phyloP scores from a whole-genome alignment of 1,284 basidiomycete species.

The Sparassis latifolia region DNA sequence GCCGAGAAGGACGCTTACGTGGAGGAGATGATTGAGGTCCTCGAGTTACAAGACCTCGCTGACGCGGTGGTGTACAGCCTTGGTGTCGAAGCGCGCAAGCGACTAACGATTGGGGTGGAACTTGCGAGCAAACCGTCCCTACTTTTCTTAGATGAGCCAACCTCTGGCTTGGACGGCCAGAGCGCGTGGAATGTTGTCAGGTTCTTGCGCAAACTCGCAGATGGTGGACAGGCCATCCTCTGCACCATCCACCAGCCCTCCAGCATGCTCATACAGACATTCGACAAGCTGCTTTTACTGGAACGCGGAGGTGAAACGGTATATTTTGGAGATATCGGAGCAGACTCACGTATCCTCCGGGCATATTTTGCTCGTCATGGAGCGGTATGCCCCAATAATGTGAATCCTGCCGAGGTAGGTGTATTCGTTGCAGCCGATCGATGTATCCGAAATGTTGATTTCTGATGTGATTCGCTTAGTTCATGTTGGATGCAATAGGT shows the following conservation, averaged over 20 bases:
- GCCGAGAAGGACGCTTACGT: conserved; percentile 82
- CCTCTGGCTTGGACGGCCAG: conserved; percentile 62
- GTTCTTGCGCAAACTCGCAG: conserved; percentile 79
- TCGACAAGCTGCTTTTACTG: conserved; percentile 66
- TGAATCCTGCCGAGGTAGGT: conserved; percentile 30
- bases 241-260: conserved; percentile 76
- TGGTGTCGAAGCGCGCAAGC: conserved; percentile 78
- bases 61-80: conserved; percentile 59
- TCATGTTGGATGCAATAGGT: conserved; percentile 34
- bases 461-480: conserved; percentile 10
- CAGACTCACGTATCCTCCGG: conserved; percentile 53
- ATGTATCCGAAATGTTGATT: not conserved
- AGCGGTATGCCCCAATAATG: conserved; percentile 55
- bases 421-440: not conserved
- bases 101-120: conserved; percentile 86
- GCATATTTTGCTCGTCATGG: conserved; percentile 68
- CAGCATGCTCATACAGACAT: conserved; percentile 63
- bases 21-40: conserved; percentile 69
- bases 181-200: conserved; percentile 82
- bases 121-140: conserved; percentile 79
- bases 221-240: conserved; percentile 81
- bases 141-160: conserved; percentile 60
- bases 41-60: conserved; percentile 58
- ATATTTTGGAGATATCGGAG: conserved; percentile 77
- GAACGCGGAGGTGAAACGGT: conserved; percentile 64